Base-by-base conservation (phyloP, 2,329 filamentous ascomycete genomes). In the Aspergillus tubingensis region DNA sequence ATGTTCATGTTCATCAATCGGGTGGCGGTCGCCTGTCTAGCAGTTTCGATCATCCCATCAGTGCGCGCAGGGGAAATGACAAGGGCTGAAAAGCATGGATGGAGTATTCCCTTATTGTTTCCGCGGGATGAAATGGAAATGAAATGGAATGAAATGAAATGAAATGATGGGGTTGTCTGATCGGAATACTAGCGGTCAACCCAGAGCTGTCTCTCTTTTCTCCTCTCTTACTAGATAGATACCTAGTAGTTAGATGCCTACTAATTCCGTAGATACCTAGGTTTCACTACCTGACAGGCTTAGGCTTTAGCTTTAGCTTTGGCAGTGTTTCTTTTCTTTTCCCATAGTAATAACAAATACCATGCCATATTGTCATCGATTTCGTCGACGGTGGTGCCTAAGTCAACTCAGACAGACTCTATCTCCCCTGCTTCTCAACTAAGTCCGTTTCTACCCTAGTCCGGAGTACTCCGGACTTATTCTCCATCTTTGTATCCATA, bases 101-200 rank as follows among this genome's bases (percentile, higher is more conserved):
- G 11, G n/a, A 43, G 11, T 19, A 17, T 10, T 10, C 8, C 39
- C 10, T 10, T 19, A 19, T 43, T 23, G 41, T 19, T 21, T 17
- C 32, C 13, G 21, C 4, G 32, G 11, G 11, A 36, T 13, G 32
- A 15, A 36, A 36, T 36, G 5, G 11, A 36, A 36, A 36, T 36
- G 11, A 32, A 32, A 11, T 36, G 32, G 6, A 36, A 13, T 36
- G 30, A 32, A 32, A 11, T 36, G 32, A 13, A 36, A 13, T 36
- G 30, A 36, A 36, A 13, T 36, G 4, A 36, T 36, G 32, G 25
- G 10, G 8, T 19, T 54, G 19, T 15, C 25, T 32, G 39, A 32
- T 27, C 15, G 19, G 11, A n/a, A 32, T 27, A 55, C 53, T 55
- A 55, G 53, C 53, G 53, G 53, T 55, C 53, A 55, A 55, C n/a